These are phyloP conservation scores for Hawksworthiomyces lignivorus DNA, from an alignment of 2,329 filamentous ascomycete species.

Conservation along the genomic window DNA sequence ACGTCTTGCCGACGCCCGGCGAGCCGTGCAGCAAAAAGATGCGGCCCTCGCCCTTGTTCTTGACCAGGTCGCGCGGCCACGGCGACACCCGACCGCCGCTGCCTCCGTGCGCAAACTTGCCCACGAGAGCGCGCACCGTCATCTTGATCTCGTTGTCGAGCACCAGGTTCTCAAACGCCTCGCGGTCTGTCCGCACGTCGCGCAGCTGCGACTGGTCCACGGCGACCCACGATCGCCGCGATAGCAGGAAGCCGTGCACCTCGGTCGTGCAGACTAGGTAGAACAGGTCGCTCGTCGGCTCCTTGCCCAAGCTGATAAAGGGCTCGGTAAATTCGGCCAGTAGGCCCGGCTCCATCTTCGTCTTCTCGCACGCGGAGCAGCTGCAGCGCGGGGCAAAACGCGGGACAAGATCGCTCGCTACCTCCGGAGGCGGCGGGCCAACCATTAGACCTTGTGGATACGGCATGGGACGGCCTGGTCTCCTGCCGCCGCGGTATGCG, in stretches of 20 bases:
- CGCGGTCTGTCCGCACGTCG: slow-evolving; percentile 34
- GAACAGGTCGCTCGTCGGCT: slow-evolving; percentile 35
- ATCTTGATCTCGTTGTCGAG: slow-evolving; percentile 40
- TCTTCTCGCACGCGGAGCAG: slow-evolving; percentile 28
- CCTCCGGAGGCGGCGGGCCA: background rate
- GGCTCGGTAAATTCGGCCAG: slow-evolving; percentile 35
- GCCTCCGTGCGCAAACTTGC: slow-evolving; percentile 36
- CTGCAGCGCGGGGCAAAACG: slow-evolving; percentile 33
- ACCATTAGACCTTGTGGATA: too few species aligned
- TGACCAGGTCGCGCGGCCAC: slow-evolving; percentile 35
- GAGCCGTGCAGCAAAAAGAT: slow-evolving; percentile 8
- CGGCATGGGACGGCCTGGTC: too few species aligned
- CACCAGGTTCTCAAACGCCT: slow-evolving; percentile 43
- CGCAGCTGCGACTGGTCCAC: slow-evolving; percentile 31
- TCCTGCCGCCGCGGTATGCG: too few species aligned
- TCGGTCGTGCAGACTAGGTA: slow-evolving; percentile 35
- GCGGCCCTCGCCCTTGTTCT: slow-evolving; percentile 37
- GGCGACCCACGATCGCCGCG: slow-evolving; percentile 37
- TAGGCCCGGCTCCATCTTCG: slow-evolving; percentile 20
- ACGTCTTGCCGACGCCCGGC: slow-evolving; percentile 41
- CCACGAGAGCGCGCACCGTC: slow-evolving; percentile 39
- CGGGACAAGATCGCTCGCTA: slow-evolving; percentile 30
- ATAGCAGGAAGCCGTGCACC: slow-evolving; percentile 40
- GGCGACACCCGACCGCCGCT: slow-evolving; percentile 31
- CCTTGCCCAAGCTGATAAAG: slow-evolving; percentile 26